These are phyloP conservation scores for Neurospora sp. DNA, from an alignment of 495 filamentous ascomycete species.

Conservation along the genomic window DNA sequence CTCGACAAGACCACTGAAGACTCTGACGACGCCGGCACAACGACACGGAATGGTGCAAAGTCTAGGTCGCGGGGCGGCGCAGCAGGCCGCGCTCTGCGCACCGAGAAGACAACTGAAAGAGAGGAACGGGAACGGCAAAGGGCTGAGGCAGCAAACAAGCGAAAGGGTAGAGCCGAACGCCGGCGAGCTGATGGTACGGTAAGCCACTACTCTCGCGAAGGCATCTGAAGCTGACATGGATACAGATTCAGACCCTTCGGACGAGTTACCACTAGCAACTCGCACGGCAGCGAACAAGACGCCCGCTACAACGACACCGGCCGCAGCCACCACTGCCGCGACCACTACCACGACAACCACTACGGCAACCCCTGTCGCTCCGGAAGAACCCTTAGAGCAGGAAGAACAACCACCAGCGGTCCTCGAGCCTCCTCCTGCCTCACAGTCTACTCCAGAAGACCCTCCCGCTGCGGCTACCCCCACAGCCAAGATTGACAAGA, in stretches of 20 bases:
- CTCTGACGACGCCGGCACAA: constrained; percentile 60
- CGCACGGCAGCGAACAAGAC: constrained; percentile 29
- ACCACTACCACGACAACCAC: constrained; percentile 5
- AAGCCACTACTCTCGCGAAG: constrained; percentile 10
- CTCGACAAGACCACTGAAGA: constrained; percentile 40
- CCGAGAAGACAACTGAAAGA: constrained; percentile 52
- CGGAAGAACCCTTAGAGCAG: constrained; percentile 22
- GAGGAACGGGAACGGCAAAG: constrained; percentile 64
- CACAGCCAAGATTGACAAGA: constrained; percentile 26
- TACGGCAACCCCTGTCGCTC: background rate
- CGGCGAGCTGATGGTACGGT: constrained; percentile 68
- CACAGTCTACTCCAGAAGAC: constrained; percentile 42
- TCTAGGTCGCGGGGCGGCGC: constrained; percentile 49
- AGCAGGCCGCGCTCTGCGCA: constrained; percentile 54
- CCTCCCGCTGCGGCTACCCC: constrained; percentile 33
- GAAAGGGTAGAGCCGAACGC: constrained; percentile 65
- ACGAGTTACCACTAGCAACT: constrained; percentile 42
- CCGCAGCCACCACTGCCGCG: constrained; percentile 10
- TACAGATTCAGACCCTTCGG: constrained; percentile 51
- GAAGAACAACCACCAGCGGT: constrained; percentile 10
- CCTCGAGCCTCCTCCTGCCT: constrained; percentile 12
- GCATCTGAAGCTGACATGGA: constrained; percentile 22
- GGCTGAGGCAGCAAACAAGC: constrained; percentile 58
- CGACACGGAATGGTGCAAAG: constrained; percentile 43
- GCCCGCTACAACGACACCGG: constrained; percentile 4